Evolutionary conservation across 345 rosid genomes (phyloP), one percentile per base, ranked within the genome.

Genomic region (Erucastrum elatum): DNA sequence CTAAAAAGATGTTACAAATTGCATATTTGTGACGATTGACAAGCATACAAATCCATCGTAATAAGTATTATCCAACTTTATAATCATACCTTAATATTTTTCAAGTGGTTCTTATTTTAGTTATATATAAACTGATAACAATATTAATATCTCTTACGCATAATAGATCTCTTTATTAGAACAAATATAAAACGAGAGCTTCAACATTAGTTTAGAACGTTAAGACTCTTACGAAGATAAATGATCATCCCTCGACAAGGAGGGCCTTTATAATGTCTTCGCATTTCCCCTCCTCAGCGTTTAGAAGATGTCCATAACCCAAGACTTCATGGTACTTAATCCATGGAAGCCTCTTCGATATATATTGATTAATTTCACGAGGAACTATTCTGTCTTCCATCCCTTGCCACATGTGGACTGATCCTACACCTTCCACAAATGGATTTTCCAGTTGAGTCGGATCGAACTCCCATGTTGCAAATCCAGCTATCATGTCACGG

Each of bases 331-430:
- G 92, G 80, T 90, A 90, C 10, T 67, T 86, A 71, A 92, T 86
- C 95, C 97, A 94, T 4, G 92, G 94, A 66, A 88, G 88, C 82
- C 84, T 89, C 35, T 87, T 77, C 0, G 90, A 58, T 5, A 94
- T 76, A 74, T 79, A 87, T 7, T 79, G 87, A 37, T 87, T 89
- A 29, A 92, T 37, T 56, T 82, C 70, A 2, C 25, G 70, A 0
- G 92, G 91, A 74, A 89, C 81, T 62, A 92, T 80, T 77, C 85
- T 80, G 72, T 94, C 98, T 64, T 88, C 92, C 1, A 44, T 31
- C 10, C 87, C 93, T 82, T 89, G 93, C 97, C 98, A 94, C 2
- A 94, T 64, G 53, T 92, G 92, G 15, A 94, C 88, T 0, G 87
- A 83, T 12, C 94, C 91, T 76, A 83, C 85, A 0, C 81, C 81